Percentiles rank a stretch among this genome's conserved stretches.
Evolutionary conservation across 2,329 filamentous ascomycete species (phyloP).

Genomic region (Aspergillus melleus): DNA sequence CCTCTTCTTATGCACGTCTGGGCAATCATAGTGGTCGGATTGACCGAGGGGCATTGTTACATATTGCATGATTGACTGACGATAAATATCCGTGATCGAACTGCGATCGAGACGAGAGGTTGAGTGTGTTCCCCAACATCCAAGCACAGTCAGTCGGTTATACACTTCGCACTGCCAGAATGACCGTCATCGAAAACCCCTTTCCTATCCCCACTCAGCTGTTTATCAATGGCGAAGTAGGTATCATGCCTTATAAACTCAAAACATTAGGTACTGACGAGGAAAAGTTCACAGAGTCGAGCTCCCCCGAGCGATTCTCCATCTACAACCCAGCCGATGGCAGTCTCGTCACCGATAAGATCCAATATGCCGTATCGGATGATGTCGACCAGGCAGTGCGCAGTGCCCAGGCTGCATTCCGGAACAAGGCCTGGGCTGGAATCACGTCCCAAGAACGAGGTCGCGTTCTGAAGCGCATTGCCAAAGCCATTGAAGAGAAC

Average conservation of each 20-base stretch:
- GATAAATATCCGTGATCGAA: not conserved
- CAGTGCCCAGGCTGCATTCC: not conserved
- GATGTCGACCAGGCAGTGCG: not conserved
- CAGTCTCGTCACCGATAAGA: not conserved
- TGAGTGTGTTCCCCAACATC: not conserved
- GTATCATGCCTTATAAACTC: not conserved
- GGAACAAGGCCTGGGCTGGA: not conserved
- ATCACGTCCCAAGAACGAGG: not conserved
- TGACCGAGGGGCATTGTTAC: not conserved
- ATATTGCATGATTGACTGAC: not conserved
- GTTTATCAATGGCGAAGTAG: conserved; percentile 1
- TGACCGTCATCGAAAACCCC: not conserved
- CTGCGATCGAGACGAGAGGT: not conserved
- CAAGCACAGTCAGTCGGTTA: not conserved
- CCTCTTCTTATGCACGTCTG: not conserved
- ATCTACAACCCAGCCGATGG: not conserved
- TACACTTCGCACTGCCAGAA: not conserved
- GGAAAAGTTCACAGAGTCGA: not conserved
- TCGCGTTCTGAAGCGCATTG: not conserved
- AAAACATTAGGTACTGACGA: not conserved
- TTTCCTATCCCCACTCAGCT: not conserved
- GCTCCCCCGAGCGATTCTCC: not conserved
- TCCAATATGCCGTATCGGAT: not conserved
- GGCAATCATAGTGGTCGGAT: not conserved
- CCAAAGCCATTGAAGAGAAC: not conserved